phyloP scores from a whole-genome alignment of 1,284 basidiomycete genomes.

The Ganoderma leucocontextum region DNA sequence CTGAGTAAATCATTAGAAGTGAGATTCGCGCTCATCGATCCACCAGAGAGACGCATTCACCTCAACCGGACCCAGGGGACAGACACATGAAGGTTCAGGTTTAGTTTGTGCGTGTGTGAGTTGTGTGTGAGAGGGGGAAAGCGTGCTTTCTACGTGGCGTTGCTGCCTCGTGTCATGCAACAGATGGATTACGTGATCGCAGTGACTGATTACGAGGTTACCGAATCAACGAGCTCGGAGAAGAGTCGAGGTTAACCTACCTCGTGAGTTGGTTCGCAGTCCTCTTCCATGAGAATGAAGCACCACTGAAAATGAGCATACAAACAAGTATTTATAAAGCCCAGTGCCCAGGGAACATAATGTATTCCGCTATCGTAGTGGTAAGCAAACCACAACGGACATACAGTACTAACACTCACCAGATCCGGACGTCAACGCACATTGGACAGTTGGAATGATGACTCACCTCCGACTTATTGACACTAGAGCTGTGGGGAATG shows the following conservation, averaged over 20 bases:
- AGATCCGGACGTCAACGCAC: background rate
- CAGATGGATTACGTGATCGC: constrained; percentile 5
- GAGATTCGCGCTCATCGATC: background rate
- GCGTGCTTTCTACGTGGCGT: constrained; percentile 1
- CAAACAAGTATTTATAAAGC: background rate
- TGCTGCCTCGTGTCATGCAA: constrained; percentile 1
- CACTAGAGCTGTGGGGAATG: background rate
- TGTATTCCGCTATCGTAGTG: background rate
- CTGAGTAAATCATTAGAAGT: background rate
- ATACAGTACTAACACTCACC: background rate
- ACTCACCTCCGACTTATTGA: background rate
- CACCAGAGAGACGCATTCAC: background rate
- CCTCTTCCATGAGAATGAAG: background rate
- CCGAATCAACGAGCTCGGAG: background rate
- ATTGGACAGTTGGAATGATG: background rate
- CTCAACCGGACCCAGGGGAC: background rate
- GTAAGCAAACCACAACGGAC: background rate
- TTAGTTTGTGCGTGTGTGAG: constrained; percentile 1
- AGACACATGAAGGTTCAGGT: background rate
- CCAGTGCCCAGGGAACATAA: background rate
- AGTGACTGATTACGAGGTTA: background rate
- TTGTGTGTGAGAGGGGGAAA: background rate
- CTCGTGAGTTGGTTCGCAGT: background rate
- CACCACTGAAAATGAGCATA: background rate
- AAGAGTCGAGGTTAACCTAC: background rate